phyloP scores from a whole-genome alignment of 306 rosid species.

The Citrullus colocynthis region DNA sequence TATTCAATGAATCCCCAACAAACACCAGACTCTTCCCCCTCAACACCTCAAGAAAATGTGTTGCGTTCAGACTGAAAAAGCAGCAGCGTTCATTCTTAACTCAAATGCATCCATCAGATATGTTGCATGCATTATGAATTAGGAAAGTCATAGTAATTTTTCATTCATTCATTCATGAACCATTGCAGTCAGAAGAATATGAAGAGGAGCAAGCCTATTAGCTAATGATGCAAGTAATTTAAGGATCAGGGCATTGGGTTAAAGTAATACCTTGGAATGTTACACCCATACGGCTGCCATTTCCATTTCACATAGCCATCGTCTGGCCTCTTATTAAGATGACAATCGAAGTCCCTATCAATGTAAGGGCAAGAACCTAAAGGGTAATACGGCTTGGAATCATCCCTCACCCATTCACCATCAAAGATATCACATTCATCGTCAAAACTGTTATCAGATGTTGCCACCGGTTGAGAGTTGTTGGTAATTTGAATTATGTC shows the following conservation, averaged over 20 bases:
- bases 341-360: constrained; percentile 72
- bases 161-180: background rate
- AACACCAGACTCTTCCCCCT: constrained; percentile 67
- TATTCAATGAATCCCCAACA: constrained; percentile 89
- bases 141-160: background rate
- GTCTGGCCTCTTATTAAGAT: constrained; percentile 73
- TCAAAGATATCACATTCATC: constrained; percentile 53
- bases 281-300: constrained; percentile 84
- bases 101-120: background rate
- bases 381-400: constrained; percentile 75
- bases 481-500: background rate
- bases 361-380: constrained; percentile 73
- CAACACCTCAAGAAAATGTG: constrained; percentile 71
- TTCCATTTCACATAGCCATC: constrained; percentile 61
- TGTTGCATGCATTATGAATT: background rate
- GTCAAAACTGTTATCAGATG: constrained; percentile 12
- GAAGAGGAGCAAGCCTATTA: background rate
- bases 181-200: too few relatives aligned
- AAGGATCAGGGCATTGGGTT: background rate
- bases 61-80: constrained; percentile 64
- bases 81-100: background rate
- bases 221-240: background rate
- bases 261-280: constrained; percentile 55
- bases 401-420: constrained; percentile 79
- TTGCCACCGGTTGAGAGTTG: constrained; percentile 7